These are phyloP conservation scores for Coniochaeta prunicola DNA, from an alignment of 2,329 filamentous ascomycete genomes.

Conservation along the genomic window DNA sequence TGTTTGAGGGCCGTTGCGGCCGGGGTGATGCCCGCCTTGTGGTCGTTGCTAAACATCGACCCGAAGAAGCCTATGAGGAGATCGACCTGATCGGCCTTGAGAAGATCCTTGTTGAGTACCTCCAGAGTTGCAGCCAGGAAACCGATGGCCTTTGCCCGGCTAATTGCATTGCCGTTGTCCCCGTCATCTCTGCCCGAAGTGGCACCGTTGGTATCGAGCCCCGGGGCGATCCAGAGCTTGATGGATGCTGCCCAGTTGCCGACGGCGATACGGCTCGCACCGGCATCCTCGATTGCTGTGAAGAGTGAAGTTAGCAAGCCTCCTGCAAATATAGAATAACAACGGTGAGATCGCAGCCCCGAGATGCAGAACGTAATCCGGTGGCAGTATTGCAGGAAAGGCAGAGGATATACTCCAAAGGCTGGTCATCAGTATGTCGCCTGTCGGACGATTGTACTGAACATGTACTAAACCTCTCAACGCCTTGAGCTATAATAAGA, in stretches of 20 bases:
- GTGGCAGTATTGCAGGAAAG: background rate
- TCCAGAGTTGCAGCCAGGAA: conserved; percentile 48
- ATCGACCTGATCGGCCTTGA: conserved; percentile 40
- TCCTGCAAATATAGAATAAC: background rate
- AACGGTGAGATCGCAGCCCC: background rate
- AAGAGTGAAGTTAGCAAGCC: background rate
- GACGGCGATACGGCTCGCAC: background rate
- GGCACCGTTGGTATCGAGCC: conserved; percentile 21
- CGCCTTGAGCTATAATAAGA: background rate
- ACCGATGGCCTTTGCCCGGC: conserved; percentile 47
- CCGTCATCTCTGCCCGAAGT: conserved; percentile 15
- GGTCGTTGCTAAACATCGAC: conserved; percentile 51
- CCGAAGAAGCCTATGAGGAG: conserved; percentile 43
- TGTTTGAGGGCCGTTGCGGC: conserved; percentile 44
- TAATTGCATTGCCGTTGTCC: conserved; percentile 42
- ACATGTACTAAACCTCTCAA: background rate
- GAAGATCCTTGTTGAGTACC: conserved; percentile 33
- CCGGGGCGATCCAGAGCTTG: conserved; percentile 21
- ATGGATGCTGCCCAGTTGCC: conserved; percentile 16
- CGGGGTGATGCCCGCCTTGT: conserved; percentile 50
- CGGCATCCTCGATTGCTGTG: background rate
- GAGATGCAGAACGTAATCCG: no score
- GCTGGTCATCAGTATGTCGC: background rate
- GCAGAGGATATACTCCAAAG: background rate
- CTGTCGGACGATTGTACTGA: background rate